Conservation (phyloP, 2,329 filamentous ascomycete species). For the Sporothrix protearum region DNA sequence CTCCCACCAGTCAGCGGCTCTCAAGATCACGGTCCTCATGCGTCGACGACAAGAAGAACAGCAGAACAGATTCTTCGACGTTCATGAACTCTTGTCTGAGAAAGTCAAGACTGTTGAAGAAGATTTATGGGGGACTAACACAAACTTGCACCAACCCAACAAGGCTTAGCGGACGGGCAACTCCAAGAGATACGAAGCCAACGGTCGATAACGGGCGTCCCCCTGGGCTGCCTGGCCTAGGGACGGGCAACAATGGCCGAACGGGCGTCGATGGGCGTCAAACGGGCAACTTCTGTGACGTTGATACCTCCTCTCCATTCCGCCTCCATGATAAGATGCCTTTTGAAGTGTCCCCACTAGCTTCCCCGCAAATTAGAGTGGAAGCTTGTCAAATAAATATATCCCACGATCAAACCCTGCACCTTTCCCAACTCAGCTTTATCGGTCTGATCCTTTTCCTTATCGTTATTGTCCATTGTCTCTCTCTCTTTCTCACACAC, state of each 20-base stretch:
- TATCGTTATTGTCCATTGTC: neutral
- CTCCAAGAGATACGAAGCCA: neutral
- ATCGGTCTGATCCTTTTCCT: neutral
- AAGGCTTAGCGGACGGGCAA: slow-evolving; percentile 5
- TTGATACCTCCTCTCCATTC: neutral
- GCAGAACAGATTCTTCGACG: too few species aligned
- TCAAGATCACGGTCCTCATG: too few species aligned
- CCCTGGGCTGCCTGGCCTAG: neutral
- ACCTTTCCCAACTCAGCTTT: neutral
- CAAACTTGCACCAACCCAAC: too few species aligned
- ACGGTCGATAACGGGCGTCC: neutral
- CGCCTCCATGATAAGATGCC: neutral
- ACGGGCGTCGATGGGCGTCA: neutral
- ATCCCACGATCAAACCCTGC: neutral
- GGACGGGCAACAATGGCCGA: neutral
- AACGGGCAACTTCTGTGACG: neutral
- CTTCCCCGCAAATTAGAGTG: neutral
- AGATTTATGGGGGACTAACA: neutral
- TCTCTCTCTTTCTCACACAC: neutral
- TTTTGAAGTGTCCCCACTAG: neutral
- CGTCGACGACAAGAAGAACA: too few species aligned
- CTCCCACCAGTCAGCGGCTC: too few species aligned
- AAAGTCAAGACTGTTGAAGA: neutral
- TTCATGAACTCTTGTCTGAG: too few species aligned
- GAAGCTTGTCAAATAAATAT: neutral